These are phyloP conservation scores for Morella rubra DNA, from an alignment of 306 rosid species.

Conservation along the genomic window DNA sequence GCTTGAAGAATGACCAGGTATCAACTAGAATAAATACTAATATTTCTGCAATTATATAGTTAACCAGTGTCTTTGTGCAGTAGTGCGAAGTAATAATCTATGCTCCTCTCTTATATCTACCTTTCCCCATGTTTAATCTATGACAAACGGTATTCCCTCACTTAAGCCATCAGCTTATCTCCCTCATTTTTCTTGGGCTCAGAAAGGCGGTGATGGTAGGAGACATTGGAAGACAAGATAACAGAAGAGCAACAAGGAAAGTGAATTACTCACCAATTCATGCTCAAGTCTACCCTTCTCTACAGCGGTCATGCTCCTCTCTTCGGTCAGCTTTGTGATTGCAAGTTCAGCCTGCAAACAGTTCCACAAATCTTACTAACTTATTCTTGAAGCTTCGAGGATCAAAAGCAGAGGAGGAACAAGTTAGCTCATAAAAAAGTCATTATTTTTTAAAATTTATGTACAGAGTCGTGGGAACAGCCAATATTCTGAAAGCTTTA, in stretches of 20 bases:
- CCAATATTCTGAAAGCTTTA: no score
- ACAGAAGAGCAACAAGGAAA: not conserved
- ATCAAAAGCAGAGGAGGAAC: not conserved
- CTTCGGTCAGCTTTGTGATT: constrained; percentile 60
- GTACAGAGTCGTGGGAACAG: no score
- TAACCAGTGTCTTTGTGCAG: not conserved
- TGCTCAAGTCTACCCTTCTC: constrained; percentile 62
- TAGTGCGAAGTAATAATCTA: not conserved
- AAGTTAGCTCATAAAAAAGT: no score
- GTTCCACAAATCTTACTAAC: constrained; percentile 25
- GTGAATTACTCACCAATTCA: constrained; percentile 58
- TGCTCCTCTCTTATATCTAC: not conserved
- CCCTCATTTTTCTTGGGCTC: not conserved
- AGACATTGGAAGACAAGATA: not conserved
- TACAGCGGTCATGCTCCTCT: constrained; percentile 40
- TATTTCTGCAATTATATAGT: not conserved
- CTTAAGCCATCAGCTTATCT: not conserved
- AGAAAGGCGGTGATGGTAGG: not conserved
- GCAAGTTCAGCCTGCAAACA: constrained; percentile 66
- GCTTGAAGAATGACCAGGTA: constrained; percentile 3
- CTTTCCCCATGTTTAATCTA: not conserved
- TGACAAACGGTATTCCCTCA: constrained; percentile 9
- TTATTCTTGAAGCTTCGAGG: constrained; percentile 12
- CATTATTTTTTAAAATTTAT: no score
- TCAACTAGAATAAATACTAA: not conserved